Evolutionary conservation across 108 stramenopile genomes (phyloP).

Genomic region (Skeletonema costatum): DNA sequence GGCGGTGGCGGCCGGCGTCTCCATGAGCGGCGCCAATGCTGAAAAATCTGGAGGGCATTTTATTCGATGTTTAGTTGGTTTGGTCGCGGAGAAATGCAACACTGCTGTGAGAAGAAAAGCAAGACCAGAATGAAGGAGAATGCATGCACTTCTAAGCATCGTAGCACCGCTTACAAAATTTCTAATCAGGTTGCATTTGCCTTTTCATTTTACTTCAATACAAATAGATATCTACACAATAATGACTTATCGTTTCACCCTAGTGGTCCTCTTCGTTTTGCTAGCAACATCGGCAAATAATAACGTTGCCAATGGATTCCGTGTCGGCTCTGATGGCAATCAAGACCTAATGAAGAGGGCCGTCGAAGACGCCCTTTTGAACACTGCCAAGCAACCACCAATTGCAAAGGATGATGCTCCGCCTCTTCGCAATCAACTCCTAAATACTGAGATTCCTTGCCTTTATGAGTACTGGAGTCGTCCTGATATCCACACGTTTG

Average conservation of each 20-base stretch:
- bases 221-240: background rate
- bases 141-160: too few relatives aligned
- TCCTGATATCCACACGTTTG: conserved; percentile 58
- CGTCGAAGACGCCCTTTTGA: conserved; percentile 38
- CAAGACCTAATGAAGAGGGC: conserved; percentile 94
- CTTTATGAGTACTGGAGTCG: conserved; percentile 58
- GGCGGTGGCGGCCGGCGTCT: background rate
- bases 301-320: conserved; percentile 1
- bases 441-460: conserved; percentile 22
- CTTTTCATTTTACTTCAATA: background rate
- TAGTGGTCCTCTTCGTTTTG: background rate
- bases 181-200: too few relatives aligned
- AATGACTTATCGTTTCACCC: background rate
- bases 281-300: background rate
- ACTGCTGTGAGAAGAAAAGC: too few relatives aligned
- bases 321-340: conserved; percentile 81
- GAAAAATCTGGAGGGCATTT: too few relatives aligned
- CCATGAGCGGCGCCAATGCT: background rate
- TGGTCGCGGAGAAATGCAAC: too few relatives aligned
- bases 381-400: background rate
- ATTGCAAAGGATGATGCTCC: conserved; percentile 1
- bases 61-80: too few relatives aligned
- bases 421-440: conserved; percentile 26
- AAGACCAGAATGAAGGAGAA: too few relatives aligned
- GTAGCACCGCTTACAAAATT: too few relatives aligned